Percentiles rank a stretch among this genome's conserved stretches.
phyloP scores from a whole-genome alignment of 164 flowering plant species.

The Stephania yunnanensis region DNA sequence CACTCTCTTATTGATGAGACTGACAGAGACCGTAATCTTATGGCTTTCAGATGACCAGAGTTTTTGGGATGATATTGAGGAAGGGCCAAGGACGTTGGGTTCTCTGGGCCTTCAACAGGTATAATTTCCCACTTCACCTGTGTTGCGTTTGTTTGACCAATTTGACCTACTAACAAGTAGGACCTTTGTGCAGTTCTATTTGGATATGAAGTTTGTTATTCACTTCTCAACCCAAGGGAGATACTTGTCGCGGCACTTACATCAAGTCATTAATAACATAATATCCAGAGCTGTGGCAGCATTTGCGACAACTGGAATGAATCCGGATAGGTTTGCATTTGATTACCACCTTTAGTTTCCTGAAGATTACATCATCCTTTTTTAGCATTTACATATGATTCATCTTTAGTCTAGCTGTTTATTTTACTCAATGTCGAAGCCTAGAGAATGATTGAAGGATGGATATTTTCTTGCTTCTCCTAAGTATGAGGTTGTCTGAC shows the following conservation, averaged over 20 bases:
- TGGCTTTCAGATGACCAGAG: conserved; percentile 92
- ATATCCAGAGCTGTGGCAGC: conserved; percentile 78
- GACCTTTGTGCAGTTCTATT: conserved; percentile 61
- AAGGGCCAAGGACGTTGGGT: conserved; percentile 77
- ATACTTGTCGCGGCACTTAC: conserved; percentile 78
- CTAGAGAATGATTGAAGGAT: background rate
- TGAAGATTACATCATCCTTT: too few species aligned
- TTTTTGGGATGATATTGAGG: conserved; percentile 99
- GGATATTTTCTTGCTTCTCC: background rate
- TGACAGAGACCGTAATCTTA: conserved; percentile 90
- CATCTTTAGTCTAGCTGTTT: background rate
- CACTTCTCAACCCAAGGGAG: conserved; percentile 96
- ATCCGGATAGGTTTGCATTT: conserved; percentile 70
- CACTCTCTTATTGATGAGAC: conserved; percentile 80
- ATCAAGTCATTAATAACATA: conserved; percentile 77
- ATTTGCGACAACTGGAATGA: conserved; percentile 74
- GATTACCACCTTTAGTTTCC: background rate
- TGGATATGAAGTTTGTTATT: conserved; percentile 93
- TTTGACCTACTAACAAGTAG: conserved; percentile 6
- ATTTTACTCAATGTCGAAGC: too few species aligned
- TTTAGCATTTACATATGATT: too few species aligned
- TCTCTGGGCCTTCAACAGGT: conserved; percentile 93
- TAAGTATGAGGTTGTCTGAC: background rate
- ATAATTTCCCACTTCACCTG: background rate
- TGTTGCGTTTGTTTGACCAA: background rate